These are phyloP conservation scores for Cicer arietinum DNA, from an alignment of 306 rosid species.

Conservation along the genomic window DNA sequence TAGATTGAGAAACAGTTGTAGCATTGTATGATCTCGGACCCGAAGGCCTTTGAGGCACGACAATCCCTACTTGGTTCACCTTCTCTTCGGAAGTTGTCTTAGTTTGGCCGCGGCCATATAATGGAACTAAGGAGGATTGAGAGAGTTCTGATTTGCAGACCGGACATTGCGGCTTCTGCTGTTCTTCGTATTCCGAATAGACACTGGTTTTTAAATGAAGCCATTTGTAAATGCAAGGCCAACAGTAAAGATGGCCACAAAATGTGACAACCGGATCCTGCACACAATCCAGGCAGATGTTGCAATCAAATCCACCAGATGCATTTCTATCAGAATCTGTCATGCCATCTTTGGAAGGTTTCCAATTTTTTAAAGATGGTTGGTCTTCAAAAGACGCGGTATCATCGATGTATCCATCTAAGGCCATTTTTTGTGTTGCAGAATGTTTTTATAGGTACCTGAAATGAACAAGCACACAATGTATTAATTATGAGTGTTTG, in stretches of 20 bases:
- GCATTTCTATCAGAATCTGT: constrained; percentile 52
- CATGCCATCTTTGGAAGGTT: constrained; percentile 45
- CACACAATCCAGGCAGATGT: constrained; percentile 81
- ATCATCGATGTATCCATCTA: constrained; percentile 58
- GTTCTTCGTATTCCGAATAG: constrained; percentile 41
- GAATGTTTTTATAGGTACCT: constrained; percentile 30
- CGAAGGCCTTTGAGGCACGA: constrained; percentile 71
- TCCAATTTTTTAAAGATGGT: constrained; percentile 53
- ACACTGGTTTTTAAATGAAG: constrained; percentile 49
- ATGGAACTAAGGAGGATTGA: constrained; percentile 68
- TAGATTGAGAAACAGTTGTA: constrained; percentile 38
- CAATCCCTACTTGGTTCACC: constrained; percentile 48
- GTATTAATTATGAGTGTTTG: constrained; percentile 12
- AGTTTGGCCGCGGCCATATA: constrained; percentile 72
- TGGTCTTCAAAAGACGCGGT: constrained; percentile 43
- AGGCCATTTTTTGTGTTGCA: constrained; percentile 49
- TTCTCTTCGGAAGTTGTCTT: constrained; percentile 46
- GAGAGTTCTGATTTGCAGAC: constrained; percentile 93
- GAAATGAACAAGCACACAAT: constrained; percentile 35
- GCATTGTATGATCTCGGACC: constrained; percentile 54
- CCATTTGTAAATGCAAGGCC: constrained; percentile 98
- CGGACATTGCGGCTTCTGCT: constrained; percentile 65
- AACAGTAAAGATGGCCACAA: constrained; percentile 95
- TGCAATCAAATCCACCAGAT: constrained; percentile 75
- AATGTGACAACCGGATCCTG: constrained; percentile 94